Conservation (phyloP, 805 yeast genomes). For the Saturnispora dispora region DNA sequence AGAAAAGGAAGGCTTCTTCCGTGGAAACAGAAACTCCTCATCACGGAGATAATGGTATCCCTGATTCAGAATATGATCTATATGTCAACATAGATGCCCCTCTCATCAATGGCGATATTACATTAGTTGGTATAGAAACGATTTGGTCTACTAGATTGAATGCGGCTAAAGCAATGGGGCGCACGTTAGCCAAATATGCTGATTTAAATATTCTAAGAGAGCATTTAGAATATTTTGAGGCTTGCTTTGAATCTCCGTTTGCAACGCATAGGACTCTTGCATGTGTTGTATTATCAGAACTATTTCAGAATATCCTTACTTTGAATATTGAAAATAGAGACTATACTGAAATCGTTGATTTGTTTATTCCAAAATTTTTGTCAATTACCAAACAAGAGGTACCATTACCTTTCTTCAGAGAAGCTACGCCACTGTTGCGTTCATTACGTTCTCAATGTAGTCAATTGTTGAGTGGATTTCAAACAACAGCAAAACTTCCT, state of each 20-base stretch:
- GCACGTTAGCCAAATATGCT: constrained; percentile 43
- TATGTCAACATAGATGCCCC: constrained; percentile 89
- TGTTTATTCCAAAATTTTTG: constrained; percentile 7
- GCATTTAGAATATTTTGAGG: constrained; percentile 1
- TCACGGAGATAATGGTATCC: constrained; percentile 29
- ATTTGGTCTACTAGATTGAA: constrained; percentile 67
- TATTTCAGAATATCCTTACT: constrained; percentile 15
- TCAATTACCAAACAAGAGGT: background rate
- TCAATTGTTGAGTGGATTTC: constrained; percentile 69
- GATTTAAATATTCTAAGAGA: constrained; percentile 28
- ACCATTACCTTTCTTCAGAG: constrained; percentile 55
- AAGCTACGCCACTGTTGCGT: constrained; percentile 76
- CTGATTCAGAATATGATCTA: constrained; percentile 43
- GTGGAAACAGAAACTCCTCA: constrained; percentile 1
- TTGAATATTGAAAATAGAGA: constrained; percentile 26
- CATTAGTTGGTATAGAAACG: constrained; percentile 67
- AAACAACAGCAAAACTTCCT: constrained; percentile 57
- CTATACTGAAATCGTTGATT: constrained; percentile 12
- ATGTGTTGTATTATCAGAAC: constrained; percentile 65
- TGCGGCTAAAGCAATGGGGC: constrained; percentile 71
- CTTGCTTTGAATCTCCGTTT: constrained; percentile 48
- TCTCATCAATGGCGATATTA: constrained; percentile 82
- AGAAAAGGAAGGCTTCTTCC: constrained; percentile 35
- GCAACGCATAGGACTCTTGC: constrained; percentile 74
- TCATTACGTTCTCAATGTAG: constrained; percentile 83